phyloP scores from a whole-genome alignment of 2,329 filamentous ascomycete genomes.

The Apiospora arundinis region DNA sequence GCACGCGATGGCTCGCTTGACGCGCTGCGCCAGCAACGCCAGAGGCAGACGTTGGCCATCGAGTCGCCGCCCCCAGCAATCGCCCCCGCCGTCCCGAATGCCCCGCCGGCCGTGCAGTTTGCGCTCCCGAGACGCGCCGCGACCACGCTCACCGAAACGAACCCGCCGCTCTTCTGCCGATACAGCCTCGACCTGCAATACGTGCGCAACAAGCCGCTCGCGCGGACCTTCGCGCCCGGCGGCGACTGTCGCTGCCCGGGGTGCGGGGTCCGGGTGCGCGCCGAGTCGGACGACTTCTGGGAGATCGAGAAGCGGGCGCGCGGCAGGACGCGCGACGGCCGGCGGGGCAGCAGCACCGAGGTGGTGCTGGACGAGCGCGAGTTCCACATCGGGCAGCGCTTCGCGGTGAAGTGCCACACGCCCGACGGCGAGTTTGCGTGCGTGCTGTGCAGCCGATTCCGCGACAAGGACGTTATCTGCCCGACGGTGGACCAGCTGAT shows the following conservation, averaged over 20 bases:
- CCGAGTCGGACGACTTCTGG: constrained; percentile 38
- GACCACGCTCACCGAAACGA: constrained; percentile 23
- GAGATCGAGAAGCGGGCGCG: constrained; percentile 34
- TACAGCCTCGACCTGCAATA: constrained; percentile 42
- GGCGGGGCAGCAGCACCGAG: constrained; percentile 25
- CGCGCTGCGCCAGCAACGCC: constrained; percentile 43
- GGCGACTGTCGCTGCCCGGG: constrained; percentile 36
- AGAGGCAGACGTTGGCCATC: constrained; percentile 35
- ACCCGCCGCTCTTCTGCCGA: constrained; percentile 39
- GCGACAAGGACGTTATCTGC: constrained; percentile 39
- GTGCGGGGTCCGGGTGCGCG: constrained; percentile 34
- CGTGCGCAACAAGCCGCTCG: constrained; percentile 32
- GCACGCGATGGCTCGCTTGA: constrained; percentile 44
- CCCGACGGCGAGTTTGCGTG: constrained; percentile 41
- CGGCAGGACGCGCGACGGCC: constrained; percentile 15
- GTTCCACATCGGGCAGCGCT: constrained; percentile 42
- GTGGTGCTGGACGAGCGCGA: constrained; percentile 36
- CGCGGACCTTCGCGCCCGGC: constrained; percentile 30
- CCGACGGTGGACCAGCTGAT: constrained; percentile 38
- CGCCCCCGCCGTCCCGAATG: neutral
- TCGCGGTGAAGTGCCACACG: constrained; percentile 46
- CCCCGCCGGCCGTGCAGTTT: constrained; percentile 16
- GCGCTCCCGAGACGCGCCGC: constrained; percentile 26
- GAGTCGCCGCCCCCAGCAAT: constrained; percentile 8
- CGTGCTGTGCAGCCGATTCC: constrained; percentile 38